Evolutionary conservation across 2,329 filamentous ascomycete species (phyloP).

Genomic region (Pseudogymnoascus sp.): DNA sequence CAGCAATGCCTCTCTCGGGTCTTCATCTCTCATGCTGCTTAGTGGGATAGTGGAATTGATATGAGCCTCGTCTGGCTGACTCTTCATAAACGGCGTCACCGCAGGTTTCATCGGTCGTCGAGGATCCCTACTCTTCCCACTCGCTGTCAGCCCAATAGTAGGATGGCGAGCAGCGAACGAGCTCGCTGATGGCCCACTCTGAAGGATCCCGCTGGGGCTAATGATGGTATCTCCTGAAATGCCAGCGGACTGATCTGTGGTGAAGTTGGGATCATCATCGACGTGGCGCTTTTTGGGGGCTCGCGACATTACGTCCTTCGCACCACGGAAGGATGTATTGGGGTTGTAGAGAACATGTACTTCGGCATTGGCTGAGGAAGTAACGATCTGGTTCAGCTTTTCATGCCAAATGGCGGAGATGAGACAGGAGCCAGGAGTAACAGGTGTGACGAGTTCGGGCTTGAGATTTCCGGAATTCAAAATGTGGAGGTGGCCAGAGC

Average conservation of each 20-base stretch:
- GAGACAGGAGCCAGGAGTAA: constrained; percentile 78
- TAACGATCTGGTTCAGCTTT: constrained; percentile 92
- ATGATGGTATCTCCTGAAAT: constrained; percentile 79
- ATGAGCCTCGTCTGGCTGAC: constrained; percentile 80
- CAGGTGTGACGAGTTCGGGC: constrained; percentile 75
- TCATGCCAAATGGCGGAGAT: constrained; percentile 87
- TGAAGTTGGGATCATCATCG: constrained; percentile 83
- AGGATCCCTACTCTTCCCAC: constrained; percentile 71
- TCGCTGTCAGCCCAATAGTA: constrained; percentile 67
- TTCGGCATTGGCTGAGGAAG: constrained; percentile 84
- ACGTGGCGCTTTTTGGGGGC: constrained; percentile 92
- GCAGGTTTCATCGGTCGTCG: constrained; percentile 76
- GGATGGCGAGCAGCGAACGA: constrained; percentile 55
- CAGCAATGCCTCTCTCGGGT: constrained; percentile 84
- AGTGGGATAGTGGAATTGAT: constrained; percentile 84
- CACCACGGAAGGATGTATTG: constrained; percentile 70
- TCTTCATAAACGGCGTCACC: constrained; percentile 84
- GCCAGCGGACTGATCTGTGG: constrained; percentile 73
- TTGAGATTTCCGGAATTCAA: constrained; percentile 86
- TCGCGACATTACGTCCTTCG: constrained; percentile 82
- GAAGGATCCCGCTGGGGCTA: constrained; percentile 57
- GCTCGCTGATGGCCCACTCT: constrained; percentile 34
- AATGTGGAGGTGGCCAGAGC: constrained; percentile 80
- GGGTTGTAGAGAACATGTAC: constrained; percentile 89
- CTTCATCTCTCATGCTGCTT: constrained; percentile 89